phyloP scores from a whole-genome alignment of 2,329 filamentous ascomycete species.

The Sclerotinia trifoliorum region DNA sequence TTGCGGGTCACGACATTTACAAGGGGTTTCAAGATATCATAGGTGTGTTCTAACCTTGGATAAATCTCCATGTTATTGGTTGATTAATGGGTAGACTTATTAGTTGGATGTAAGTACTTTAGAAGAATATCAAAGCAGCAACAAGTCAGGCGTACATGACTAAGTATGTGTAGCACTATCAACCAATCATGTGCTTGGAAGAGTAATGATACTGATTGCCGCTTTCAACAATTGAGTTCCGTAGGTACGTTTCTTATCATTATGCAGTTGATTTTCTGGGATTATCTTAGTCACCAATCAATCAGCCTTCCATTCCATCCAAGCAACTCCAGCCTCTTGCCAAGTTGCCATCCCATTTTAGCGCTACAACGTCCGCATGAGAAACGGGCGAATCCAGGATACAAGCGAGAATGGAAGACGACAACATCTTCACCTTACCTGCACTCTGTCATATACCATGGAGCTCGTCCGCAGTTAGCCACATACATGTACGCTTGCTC shows the following conservation, averaged over 20 bases:
- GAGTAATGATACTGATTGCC: not conserved
- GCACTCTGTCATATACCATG: too few relatives aligned
- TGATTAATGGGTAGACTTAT: not conserved
- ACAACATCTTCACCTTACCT: not conserved
- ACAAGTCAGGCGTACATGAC: not conserved
- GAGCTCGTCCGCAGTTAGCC: too few relatives aligned
- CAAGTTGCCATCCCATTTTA: conserved; percentile 2
- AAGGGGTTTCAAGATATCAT: not conserved
- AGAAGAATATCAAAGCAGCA: not conserved
- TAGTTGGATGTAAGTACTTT: not conserved
- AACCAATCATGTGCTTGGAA: not conserved
- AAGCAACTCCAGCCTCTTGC: not conserved
- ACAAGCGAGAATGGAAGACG: conserved; percentile 1
- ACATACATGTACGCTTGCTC: not conserved
- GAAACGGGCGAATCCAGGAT: not conserved
- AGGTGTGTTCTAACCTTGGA: not conserved
- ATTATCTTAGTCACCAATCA: not conserved
- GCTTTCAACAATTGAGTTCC: not conserved
- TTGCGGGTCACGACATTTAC: not conserved
- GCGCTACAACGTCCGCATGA: not conserved
- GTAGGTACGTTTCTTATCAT: not conserved
- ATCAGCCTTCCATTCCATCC: too few relatives aligned
- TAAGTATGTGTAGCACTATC: too few relatives aligned
- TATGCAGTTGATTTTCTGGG: not conserved
- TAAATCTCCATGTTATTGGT: not conserved